Conservation (phyloP, 139 green algal species). For the Chlamydomonas asymmetrica region DNA sequence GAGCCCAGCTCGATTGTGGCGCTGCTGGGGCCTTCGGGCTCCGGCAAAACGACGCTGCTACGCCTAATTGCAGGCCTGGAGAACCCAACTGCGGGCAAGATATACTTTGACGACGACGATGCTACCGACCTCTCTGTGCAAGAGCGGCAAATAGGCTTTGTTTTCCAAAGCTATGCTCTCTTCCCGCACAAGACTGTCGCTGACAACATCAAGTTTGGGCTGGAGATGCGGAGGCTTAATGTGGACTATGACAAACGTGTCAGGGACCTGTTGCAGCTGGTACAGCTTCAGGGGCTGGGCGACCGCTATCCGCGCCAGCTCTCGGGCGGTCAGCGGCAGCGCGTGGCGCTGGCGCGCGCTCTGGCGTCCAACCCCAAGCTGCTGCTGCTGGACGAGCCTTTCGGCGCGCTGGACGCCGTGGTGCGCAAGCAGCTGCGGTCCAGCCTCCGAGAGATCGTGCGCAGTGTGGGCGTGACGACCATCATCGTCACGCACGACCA, state of each 20-base stretch:
- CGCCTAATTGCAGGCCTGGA: slow-evolving; percentile 85
- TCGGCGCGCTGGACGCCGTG: slow-evolving; percentile 80
- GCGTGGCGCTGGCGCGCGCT: slow-evolving; percentile 89
- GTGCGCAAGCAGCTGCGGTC: slow-evolving; percentile 70
- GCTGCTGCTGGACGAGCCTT: slow-evolving; percentile 87
- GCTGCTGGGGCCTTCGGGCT: slow-evolving; percentile 78
- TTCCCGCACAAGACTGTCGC: slow-evolving; percentile 91
- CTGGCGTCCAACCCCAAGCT: slow-evolving; percentile 76
- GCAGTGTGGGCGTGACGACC: slow-evolving; percentile 71
- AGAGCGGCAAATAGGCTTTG: slow-evolving; percentile 74
- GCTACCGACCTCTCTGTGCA: slow-evolving; percentile 55
- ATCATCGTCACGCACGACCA: slow-evolving; percentile 93
- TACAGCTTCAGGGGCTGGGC: slow-evolving; percentile 71
- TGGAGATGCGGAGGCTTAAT: slow-evolving; percentile 69
- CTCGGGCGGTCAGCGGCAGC: slow-evolving; percentile 86
- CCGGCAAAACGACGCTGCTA: slow-evolving; percentile 85
- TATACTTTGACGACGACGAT: slow-evolving; percentile 78
- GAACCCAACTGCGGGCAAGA: slow-evolving; percentile 57
- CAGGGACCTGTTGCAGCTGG: slow-evolving; percentile 78
- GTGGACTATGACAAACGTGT: slow-evolving; percentile 74
- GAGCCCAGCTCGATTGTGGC: slow-evolving; percentile 69
- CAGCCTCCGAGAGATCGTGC: slow-evolving; percentile 73
- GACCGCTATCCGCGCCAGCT: slow-evolving; percentile 78
- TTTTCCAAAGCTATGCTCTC: slow-evolving; percentile 92
- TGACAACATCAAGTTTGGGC: slow-evolving; percentile 89